Conservation (phyloP, 2,329 filamentous ascomycete species). For the Colletotrichum incanum region DNA sequence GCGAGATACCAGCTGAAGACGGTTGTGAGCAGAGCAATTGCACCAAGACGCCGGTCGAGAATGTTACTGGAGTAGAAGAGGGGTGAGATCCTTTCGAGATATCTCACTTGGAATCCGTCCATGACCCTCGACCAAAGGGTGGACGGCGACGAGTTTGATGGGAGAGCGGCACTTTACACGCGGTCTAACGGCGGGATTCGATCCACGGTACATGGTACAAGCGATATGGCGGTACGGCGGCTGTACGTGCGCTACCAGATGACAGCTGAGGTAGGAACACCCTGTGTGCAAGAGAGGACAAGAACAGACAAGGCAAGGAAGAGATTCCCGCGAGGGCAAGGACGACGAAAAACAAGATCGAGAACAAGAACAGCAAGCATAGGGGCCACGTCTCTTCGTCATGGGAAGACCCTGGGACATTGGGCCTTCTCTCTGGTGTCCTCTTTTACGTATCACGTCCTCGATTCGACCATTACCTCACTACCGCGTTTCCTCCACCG, state of each 20-base stretch:
- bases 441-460: slow-evolving; percentile 12
- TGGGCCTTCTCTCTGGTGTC: neutral
- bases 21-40: neutral
- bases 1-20: neutral
- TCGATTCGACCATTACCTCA: slow-evolving; percentile 2
- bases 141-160: neutral
- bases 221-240: slow-evolving; percentile 8
- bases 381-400: slow-evolving; percentile 17
- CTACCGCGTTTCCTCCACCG: slow-evolving; percentile 13
- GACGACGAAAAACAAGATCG: slow-evolving; percentile 5
- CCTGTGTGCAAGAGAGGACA: neutral
- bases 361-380: slow-evolving; percentile 12
- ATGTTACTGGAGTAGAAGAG: neutral
- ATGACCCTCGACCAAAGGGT: neutral
- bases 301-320: neutral
- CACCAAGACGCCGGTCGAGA: neutral
- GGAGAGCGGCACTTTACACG: neutral
- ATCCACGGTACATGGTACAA: slow-evolving; percentile 3
- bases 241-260: neutral
- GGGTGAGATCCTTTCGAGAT: neutral
- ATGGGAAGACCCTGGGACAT: slow-evolving; percentile 5
- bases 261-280: slow-evolving; percentile 10
- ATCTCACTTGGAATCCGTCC: slow-evolving; percentile 19
- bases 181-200: neutral
- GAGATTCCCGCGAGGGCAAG: slow-evolving; percentile 1